Percentiles rank a stretch among this genome's conserved stretches.
Conservation (phyloP, 75 land plant species). For the Cryptomeria japonica region DNA sequence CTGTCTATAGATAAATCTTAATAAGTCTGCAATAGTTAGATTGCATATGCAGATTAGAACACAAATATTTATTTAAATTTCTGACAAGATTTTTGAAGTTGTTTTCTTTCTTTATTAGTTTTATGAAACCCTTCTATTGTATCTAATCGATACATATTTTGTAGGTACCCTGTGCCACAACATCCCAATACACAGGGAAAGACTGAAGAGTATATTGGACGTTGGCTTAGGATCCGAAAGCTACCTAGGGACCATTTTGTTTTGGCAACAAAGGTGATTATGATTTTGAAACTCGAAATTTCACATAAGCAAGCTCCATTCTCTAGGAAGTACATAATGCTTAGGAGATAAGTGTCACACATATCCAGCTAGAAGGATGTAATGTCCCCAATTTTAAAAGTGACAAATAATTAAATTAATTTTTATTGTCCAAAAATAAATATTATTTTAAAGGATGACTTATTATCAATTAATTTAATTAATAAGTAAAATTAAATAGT, state of each 20-base stretch:
- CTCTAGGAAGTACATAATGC: background rate
- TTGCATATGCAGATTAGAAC: background rate
- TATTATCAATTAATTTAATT: no score
- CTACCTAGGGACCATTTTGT: conserved; percentile 61
- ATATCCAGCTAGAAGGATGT: background rate
- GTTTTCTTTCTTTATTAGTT: background rate
- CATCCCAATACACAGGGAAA: conserved; percentile 68
- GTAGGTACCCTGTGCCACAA: conserved; percentile 95
- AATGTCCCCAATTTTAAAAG: no score
- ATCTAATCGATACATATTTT: background rate
- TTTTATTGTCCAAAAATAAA: no score
- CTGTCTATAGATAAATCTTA: background rate
- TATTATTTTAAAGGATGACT: no score
- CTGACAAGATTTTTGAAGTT: background rate
- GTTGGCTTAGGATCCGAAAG: conserved; percentile 61
- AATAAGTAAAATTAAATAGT: no score
- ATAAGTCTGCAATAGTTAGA: background rate
- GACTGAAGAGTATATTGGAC: conserved; percentile 77
- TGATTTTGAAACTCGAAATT: background rate
- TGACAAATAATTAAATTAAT: no score
- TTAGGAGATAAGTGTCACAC: background rate
- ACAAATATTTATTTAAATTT: background rate
- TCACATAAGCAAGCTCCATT: background rate
- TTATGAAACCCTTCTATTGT: background rate
- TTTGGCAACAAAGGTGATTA: conserved; percentile 72